Evolutionary conservation across 2,329 filamentous ascomycete genomes (phyloP), one percentile per base, ranked within the genome.

Genomic region (Cryphonectria naterciae): DNA sequence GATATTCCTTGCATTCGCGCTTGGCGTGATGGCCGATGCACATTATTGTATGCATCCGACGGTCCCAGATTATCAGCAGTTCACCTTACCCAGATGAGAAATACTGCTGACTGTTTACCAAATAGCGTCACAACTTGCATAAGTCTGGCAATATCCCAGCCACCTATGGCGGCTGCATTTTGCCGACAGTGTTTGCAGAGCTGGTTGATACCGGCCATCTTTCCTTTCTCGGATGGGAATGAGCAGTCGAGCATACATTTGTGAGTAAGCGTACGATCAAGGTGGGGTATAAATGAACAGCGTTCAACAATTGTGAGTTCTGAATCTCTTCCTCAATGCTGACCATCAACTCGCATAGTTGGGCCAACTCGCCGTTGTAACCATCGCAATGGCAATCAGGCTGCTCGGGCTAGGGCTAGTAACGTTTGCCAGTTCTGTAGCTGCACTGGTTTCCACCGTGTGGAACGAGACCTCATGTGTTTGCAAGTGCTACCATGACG

Each of bases 401-500:
- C 25, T 56, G 3, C 52, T 56, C 5, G 4, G n/a, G 11, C 4
- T 32, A 17, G 4, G n/a, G 11, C 4, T 32, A 17, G 11, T 56
- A 28, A 17, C 15, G 4, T 17, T 22, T 3, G 25, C 25, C 13
- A 28, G 13, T 56, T 32, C 52, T 5, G 35, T 19, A 35, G 19
- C 25, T 28, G 39, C 62, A 28, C 56, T 70, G 6, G 68, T 68
- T 10, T 43, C 65, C 1, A 70, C 56, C 5, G 46, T 25, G 2
- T 78, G 77, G 77, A 75, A 79, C 8, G 77, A 76, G 5, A 69
- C 68, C n/a, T 37, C 73, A 6, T 79, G 78, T 63, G 76, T 73
- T 49, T 80, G 78, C 67, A 80, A 80, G 69, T 80, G 78, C 69
- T 79, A 79, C 67, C 11, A 74, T 11, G 79, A 75, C 13, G 76